Evolutionary conservation across 2,329 filamentous ascomycete genomes (phyloP), one percentile per base, ranked within the genome.

Genomic region (Fusarium sarcochroum): DNA sequence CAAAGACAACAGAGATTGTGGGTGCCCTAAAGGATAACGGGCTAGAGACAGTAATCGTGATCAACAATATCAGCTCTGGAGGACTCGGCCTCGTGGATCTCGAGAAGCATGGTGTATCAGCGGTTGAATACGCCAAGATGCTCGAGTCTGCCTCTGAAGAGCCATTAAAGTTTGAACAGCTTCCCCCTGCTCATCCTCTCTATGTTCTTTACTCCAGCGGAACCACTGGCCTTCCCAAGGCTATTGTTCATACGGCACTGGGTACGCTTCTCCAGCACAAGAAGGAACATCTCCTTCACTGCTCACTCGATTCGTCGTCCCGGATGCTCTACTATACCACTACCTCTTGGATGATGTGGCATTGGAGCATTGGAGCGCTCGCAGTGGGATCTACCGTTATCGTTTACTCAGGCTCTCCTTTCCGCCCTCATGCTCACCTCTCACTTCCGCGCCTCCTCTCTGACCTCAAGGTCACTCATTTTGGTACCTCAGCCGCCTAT

Each of bases 301-400:
- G 92, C 77, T 93, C 94, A 21, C 89, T 99, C 67, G 85, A 86
- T 10, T 86, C 90, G 0, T 82, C 84, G 3, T 93, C 94, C 41
- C 87, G 91, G 20, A 85, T 98, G 75, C 92, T 98, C 79, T 98
- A 98, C 82, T 98, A 94, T 81, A 97, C 94, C 2, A 98, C 94
- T 5, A 94, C 91, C 13, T 97, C 93, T 0, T 98, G 94, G 96
- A 98, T 99, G 94, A 98, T 98, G 95, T 98, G 94, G 94, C 95
- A 98, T 78, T 98, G 95, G 94, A 90, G 94, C 40, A 87, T 98
- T 20, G 95, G 93, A 1, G 93, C 91, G 7, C 88, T 98, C 6
- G 92, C 94, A 11, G 90, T 89, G 30, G 95, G 95, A 53, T 88
- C 92, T 13, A 95, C 93, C 0, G 83, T 98, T 14, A 86, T 98